Conservation (phyloP, 108 stramenopile genomes). For the Seminavis robusta region DNA sequence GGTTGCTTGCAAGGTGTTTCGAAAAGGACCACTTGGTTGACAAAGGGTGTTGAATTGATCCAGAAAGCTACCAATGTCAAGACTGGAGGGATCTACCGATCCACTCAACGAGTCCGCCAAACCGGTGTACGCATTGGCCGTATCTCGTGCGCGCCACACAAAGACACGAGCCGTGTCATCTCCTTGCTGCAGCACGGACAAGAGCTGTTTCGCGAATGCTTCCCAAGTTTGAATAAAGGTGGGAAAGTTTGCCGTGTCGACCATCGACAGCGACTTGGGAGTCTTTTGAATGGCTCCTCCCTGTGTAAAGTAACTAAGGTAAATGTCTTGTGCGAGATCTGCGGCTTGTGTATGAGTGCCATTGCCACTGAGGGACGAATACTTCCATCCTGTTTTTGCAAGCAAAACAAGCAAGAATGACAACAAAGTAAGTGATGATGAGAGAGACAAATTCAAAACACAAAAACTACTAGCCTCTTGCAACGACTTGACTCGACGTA, state of each 20-base stretch:
- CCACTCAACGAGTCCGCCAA: constrained; percentile 2
- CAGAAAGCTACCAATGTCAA: constrained; percentile 8
- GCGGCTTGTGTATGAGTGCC: constrained; percentile 12
- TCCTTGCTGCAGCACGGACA: too few relatives aligned
- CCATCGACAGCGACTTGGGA: constrained; percentile 26
- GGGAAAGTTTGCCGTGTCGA: constrained; percentile 5
- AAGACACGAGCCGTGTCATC: neutral
- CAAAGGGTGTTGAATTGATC: constrained; percentile 1
- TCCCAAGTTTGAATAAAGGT: constrained; percentile 14
- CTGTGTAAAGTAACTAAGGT: constrained; percentile 8
- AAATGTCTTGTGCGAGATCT: constrained; percentile 11
- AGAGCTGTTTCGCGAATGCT: too few relatives aligned
- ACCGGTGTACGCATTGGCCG: constrained; percentile 8
- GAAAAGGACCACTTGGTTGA: neutral
- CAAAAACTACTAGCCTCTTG: too few relatives aligned
- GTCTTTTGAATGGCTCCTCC: constrained; percentile 5
- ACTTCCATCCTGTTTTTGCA: constrained; percentile 6
- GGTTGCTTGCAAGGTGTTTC: neutral
- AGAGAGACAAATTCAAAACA: too few relatives aligned
- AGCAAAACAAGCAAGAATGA: too few relatives aligned
- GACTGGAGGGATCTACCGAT: neutral
- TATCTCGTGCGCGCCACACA: constrained; percentile 10
- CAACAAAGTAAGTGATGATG: too few relatives aligned
- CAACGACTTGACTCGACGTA: too few relatives aligned
- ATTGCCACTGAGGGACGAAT: neutral